Base-by-base conservation (phyloP, 129 eudicot species). In the Gnaphalium uliginosum region DNA sequence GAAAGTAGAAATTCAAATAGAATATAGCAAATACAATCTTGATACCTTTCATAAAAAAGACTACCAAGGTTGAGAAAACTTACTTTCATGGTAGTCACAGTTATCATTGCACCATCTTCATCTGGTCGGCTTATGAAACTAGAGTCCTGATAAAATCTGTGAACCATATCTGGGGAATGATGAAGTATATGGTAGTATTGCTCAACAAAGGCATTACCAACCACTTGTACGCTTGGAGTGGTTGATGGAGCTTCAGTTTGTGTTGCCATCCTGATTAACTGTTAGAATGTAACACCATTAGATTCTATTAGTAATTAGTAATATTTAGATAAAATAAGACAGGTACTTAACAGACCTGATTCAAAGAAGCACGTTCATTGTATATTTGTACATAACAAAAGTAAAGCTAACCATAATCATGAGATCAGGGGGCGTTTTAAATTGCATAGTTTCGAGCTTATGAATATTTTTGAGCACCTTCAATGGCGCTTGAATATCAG, bases 181-280 rank as follows among this genome's bases (percentile, higher is more conserved):
- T 86, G 86, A 53, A 91, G 89, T 73, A 91, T 85, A 58, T 72
- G 78, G 84, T 91, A 91, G 64, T 88, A 91, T 73, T 86, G 95
- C 53, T 70, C 84, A 39, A 91, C 95, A 77, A 91, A 91, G 30
- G 90, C 90, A 79, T 81, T 83, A 6, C 90, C 95, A 56, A 88
- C 90, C 25, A 59, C 76, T 58, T 81, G 79, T 66, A 89, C 88
- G 41, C 83, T 82, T 53, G 87, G 91, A 66, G 86, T 73, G 69
- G 71, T 79, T 30, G 81, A 59, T 27, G 89, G 77, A 77, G 76
- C 68, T 57, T 77, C 84, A 41, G 70, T 64, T 71, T 84, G 91
- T 68, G 71, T 71, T 75, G 86, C 81, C 91, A 87, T 87, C 81
- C 77, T 75, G 73, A 78, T 78, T 63, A 62, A 69, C 69, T 59